These are phyloP conservation scores for Blastobotrys indianensis DNA, from an alignment of 1,139 yeast genomes.

Conservation along the genomic window DNA sequence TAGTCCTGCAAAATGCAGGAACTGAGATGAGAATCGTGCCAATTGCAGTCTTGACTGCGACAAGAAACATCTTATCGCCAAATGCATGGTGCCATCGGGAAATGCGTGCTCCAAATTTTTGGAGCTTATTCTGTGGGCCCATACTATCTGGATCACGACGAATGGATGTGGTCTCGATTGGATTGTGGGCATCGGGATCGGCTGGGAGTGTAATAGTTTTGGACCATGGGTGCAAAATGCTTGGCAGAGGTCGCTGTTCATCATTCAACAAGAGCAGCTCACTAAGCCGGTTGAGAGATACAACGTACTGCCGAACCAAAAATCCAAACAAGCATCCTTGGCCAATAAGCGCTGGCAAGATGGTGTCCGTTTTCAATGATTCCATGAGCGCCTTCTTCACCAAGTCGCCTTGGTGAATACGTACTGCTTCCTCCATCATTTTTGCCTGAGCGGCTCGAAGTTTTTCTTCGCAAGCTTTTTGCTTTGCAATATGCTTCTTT, in stretches of 20 bases:
- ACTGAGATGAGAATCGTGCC: conserved; percentile 23
- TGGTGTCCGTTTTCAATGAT: not conserved
- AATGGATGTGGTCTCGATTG: conserved; percentile 1
- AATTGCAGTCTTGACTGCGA: conserved; percentile 27
- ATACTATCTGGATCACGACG: conserved; percentile 32
- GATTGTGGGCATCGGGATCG: not conserved
- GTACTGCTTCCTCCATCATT: not conserved
- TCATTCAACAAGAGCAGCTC: conserved; percentile 17
- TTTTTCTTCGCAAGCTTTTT: not conserved
- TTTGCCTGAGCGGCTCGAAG: not conserved
- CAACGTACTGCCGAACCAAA: conserved; percentile 10
- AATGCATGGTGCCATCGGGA: not conserved
- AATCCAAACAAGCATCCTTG: conserved; percentile 21
- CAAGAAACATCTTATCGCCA: conserved; percentile 11
- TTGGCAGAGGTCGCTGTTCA: conserved; percentile 19
- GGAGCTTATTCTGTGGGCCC: conserved; percentile 30
- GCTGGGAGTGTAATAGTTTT: not conserved
- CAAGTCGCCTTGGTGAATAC: no score
- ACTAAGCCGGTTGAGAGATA: conserved; percentile 7
- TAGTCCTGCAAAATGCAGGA: conserved; percentile 28
- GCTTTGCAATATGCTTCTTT: conserved; percentile 1
- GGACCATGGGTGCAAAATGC: conserved; percentile 10
- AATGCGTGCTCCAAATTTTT: conserved; percentile 23
- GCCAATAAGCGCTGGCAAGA: conserved; percentile 14
- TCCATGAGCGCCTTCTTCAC: not conserved